These are phyloP conservation scores for Lanmaoa rubissima DNA, from an alignment of 768 basidiomycete species.

Conservation along the genomic window DNA sequence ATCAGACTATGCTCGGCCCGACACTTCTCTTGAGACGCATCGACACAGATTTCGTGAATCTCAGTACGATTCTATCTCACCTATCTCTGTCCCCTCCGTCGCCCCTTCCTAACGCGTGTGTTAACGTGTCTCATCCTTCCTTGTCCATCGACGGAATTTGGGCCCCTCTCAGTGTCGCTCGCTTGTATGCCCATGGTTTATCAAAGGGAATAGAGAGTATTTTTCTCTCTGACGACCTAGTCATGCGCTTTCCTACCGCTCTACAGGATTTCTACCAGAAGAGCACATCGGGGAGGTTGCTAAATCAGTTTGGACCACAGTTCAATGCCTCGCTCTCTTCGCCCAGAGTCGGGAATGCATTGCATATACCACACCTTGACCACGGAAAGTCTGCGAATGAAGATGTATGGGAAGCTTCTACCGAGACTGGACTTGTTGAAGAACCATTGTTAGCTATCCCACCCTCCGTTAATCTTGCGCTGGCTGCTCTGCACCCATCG, in stretches of 20 bases:
- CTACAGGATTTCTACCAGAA: constrained; percentile 56
- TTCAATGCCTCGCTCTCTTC: constrained; percentile 46
- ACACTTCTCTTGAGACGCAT: constrained; percentile 64
- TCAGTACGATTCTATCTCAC: constrained; percentile 46
- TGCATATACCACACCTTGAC: constrained; percentile 4
- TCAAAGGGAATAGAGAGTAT: constrained; percentile 41
- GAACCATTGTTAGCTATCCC: constrained; percentile 24
- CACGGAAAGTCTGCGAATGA: constrained; percentile 6
- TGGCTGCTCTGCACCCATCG: constrained; percentile 28
- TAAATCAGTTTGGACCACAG: constrained; percentile 63
- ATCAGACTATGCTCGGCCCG: constrained; percentile 61
- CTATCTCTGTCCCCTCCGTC: constrained; percentile 34
- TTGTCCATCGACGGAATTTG: constrained; percentile 59
- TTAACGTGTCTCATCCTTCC: constrained; percentile 51
- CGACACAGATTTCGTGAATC: constrained; percentile 77
- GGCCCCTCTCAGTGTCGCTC: constrained; percentile 61
- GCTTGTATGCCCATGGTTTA: constrained; percentile 37
- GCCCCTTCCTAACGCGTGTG: constrained; percentile 45
- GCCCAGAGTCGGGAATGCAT: not conserved
- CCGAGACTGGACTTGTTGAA: constrained; percentile 21
- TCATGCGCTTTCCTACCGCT: constrained; percentile 60
- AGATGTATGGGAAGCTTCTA: constrained; percentile 20
- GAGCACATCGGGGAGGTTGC: constrained; percentile 44
- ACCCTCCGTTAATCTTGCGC: constrained; percentile 30
- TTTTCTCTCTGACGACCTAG: constrained; percentile 63